These are phyloP conservation scores for Aspergillus transmontanensis DNA, from an alignment of 2,329 filamentous ascomycete genomes.

Conservation along the genomic window DNA sequence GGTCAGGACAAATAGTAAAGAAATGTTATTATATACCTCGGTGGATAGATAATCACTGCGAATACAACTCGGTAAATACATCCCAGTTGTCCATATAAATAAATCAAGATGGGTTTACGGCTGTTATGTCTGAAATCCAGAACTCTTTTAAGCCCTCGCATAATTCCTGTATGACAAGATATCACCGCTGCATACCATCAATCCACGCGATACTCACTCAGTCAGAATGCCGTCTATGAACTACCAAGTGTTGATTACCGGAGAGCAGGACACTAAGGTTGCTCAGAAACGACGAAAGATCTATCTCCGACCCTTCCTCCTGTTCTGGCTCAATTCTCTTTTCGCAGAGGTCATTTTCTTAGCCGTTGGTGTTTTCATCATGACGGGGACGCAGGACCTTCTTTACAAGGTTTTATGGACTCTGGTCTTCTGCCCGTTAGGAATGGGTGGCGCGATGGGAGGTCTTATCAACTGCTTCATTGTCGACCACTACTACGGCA, in stretches of 20 bases:
- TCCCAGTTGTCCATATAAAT: background rate
- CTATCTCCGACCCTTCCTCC: slow-evolving; percentile 15
- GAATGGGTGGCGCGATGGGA: slow-evolving; percentile 19
- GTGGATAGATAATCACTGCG: background rate
- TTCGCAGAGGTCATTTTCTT: slow-evolving; percentile 17
- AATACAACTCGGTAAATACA: background rate
- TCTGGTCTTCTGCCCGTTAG: slow-evolving; percentile 15
- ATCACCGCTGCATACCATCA: background rate
- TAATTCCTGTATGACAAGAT: fast-evolving
- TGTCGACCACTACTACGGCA: slow-evolving; percentile 19
- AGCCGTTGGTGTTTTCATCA: slow-evolving; percentile 10
- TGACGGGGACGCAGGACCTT: slow-evolving; percentile 16
- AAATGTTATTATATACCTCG: background rate
- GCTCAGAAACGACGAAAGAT: slow-evolving; percentile 12
- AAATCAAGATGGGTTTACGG: background rate
- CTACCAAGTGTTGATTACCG: background rate
- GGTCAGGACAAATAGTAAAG: background rate
- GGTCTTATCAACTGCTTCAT: slow-evolving; percentile 16
- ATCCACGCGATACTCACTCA: background rate
- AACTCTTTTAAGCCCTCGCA: background rate
- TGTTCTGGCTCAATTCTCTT: slow-evolving; percentile 16
- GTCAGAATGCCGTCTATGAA: background rate
- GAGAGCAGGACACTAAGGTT: background rate
- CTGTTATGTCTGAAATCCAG: background rate
- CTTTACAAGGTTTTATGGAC: slow-evolving; percentile 20